These are phyloP conservation scores for Orychophragmus violaceus DNA, from an alignment of 345 rosid genomes.

Conservation along the genomic window DNA sequence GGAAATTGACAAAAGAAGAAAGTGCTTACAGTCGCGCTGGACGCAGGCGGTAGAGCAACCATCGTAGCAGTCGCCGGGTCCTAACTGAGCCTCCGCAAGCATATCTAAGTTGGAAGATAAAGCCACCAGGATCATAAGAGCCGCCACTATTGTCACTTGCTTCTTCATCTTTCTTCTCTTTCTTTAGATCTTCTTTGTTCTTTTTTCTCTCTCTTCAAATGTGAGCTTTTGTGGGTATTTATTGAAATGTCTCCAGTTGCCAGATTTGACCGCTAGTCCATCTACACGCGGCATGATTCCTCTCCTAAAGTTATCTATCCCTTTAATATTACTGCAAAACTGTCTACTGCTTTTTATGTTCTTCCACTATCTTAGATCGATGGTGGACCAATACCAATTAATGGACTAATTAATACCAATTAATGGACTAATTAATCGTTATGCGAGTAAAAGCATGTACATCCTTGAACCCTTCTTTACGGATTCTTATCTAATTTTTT, in stretches of 20 bases:
- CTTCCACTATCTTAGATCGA: too few relatives aligned
- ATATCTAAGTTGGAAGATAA: conserved; percentile 18
- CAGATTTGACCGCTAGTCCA: conserved; percentile 20
- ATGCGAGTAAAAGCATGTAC: too few relatives aligned
- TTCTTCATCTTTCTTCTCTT: conserved; percentile 18
- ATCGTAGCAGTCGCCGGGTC: conserved; percentile 47
- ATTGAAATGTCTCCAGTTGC: conserved; percentile 16
- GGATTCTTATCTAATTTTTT: too few relatives aligned
- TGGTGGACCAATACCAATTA: too few relatives aligned
- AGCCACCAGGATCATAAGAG: conserved; percentile 24
- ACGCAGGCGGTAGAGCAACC: conserved; percentile 48
- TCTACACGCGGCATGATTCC: conserved; percentile 16
- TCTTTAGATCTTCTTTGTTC: not conserved
- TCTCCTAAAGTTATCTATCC: not conserved
- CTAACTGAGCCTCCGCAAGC: conserved; percentile 27
- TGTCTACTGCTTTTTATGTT: not conserved
- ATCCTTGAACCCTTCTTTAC: too few relatives aligned
- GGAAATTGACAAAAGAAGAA: too few relatives aligned
- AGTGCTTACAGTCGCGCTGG: conserved; percentile 26
- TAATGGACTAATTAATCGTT: too few relatives aligned
- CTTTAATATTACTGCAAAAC: not conserved
- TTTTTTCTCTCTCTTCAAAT: not conserved
- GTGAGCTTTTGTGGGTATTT: not conserved
- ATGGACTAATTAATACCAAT: too few relatives aligned
- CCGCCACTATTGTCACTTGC: conserved; percentile 12